Base-by-base conservation (phyloP, 2,329 filamentous ascomycete species). In the Huntiella abstrusa region DNA sequence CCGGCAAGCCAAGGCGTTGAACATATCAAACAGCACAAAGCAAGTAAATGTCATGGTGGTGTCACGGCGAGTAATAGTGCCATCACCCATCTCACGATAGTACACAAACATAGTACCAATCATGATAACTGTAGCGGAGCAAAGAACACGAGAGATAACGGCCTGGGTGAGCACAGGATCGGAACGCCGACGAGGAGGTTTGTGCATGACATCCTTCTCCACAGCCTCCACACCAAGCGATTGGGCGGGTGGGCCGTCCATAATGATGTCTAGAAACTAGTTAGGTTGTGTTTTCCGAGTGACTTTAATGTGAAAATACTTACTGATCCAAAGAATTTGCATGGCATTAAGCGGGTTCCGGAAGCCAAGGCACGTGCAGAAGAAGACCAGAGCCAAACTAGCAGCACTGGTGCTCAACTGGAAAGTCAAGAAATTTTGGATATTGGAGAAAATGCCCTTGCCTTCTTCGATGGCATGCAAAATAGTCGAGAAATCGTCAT, bases 281-380 rank as follows among this genome's bases (percentile, higher is more conserved):
- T 59, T 51, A 56, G 51, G 41, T 41, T 22, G 12, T 11, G 4
- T 13, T 3, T 17, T 6, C 28, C 7, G 6, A 22, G 17, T 16
- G 11, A 4, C 28, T 33, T 16, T 8, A 32, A 11, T 37, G 36
- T 5, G 8, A 35, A 16, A 35, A 11, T 5, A 73, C 85, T 66
- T 67, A 95, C 88, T 98, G 57, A 98, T 98, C 91, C 91, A 98
- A 37, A 98, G 72, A 66, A 98, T 98, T 65, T 98, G 91, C 91
- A 98, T 98, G 43, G 91, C 86, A 60, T 98, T 98, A 51, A 98
- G 70, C 40, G 91, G 92, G 59, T 91, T 94, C 63, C 85, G 87
- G 65, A 92, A 91, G 35, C 91, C 91, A 51, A 95, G 72, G 54
- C 84, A 81, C 28, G 86, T 95, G 68, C 87, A 95, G 56, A 98